Conservation (phyloP, 306 rosid species). For the Cercis canadensis region DNA sequence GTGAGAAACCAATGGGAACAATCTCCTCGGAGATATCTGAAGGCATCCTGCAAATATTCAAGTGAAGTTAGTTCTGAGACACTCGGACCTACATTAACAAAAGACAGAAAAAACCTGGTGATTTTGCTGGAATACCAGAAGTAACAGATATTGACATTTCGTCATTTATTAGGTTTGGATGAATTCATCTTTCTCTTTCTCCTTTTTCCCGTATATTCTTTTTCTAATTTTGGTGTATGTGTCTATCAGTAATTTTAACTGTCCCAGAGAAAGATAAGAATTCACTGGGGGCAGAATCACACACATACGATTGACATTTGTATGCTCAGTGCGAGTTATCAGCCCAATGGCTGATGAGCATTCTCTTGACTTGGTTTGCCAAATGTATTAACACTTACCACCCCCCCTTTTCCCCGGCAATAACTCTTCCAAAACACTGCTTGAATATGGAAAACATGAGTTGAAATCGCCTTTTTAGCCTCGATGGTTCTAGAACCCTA, state of each 20-base stretch:
- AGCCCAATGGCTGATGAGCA: slow-evolving; percentile 25
- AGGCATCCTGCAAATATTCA: slow-evolving; percentile 80
- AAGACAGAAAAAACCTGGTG: not conserved
- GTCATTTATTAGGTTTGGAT: slow-evolving; percentile 2
- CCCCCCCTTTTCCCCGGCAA: not conserved
- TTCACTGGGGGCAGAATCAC: slow-evolving; percentile 1
- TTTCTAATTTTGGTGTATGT: slow-evolving; percentile 18
- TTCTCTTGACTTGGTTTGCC: slow-evolving; percentile 22
- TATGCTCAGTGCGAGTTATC: slow-evolving; percentile 26
- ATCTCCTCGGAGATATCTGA: slow-evolving; percentile 86
- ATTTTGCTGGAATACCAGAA: slow-evolving; percentile 13
- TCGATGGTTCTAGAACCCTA: slow-evolving; percentile 1
- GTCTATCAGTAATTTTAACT: not conserved
- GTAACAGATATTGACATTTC: slow-evolving; percentile 8
- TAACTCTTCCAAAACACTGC: slow-evolving; percentile 13
- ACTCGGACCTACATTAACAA: slow-evolving; percentile 4
- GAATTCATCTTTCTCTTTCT: not conserved
- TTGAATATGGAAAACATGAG: slow-evolving; percentile 8
- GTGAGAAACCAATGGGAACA: slow-evolving; percentile 96
- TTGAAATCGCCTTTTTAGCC: slow-evolving; percentile 10
- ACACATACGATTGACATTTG: slow-evolving; percentile 25
- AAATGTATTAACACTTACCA: slow-evolving; percentile 15
- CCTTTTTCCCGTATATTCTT: slow-evolving; percentile 1
- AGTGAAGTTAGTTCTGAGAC: slow-evolving; percentile 37
- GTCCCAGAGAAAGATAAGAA: not conserved